Evolutionary conservation across 192 early-diverging fungal species (phyloP).

Genomic region (Backusella tarrabulga): DNA sequence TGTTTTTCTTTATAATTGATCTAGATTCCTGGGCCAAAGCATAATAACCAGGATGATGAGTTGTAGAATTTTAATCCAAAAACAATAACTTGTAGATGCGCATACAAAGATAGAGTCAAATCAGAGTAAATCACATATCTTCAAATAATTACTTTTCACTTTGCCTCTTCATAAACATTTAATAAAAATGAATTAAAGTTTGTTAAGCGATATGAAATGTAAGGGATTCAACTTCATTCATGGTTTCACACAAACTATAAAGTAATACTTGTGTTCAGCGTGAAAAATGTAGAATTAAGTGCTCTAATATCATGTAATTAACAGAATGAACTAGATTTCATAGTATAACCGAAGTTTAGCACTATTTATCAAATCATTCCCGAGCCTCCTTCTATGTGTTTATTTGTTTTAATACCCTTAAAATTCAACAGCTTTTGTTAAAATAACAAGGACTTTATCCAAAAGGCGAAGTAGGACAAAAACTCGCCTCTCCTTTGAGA

Average conservation of each 20-base stretch:
- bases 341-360: neutral
- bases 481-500: no score
- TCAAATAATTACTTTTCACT: neutral
- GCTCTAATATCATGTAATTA: neutral
- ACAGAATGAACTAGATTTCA: neutral
- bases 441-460: neutral
- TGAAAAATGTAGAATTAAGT: neutral
- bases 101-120: neutral
- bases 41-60: neutral
- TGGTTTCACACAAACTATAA: neutral
- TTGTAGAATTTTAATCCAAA: neutral
- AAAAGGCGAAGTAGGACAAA: neutral
- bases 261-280: neutral
- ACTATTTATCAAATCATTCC: neutral
- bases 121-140: neutral
- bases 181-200: neutral
- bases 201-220: neutral
- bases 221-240: neutral
- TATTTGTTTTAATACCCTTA: neutral
- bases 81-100: neutral
- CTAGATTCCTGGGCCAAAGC: neutral
- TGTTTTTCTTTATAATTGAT: neutral
- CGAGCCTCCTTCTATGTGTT: neutral
- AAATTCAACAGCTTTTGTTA: neutral
- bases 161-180: neutral